Evolutionary conservation across 495 filamentous ascomycete species (phyloP).

Genomic region (Aspergillus bridgeri): DNA sequence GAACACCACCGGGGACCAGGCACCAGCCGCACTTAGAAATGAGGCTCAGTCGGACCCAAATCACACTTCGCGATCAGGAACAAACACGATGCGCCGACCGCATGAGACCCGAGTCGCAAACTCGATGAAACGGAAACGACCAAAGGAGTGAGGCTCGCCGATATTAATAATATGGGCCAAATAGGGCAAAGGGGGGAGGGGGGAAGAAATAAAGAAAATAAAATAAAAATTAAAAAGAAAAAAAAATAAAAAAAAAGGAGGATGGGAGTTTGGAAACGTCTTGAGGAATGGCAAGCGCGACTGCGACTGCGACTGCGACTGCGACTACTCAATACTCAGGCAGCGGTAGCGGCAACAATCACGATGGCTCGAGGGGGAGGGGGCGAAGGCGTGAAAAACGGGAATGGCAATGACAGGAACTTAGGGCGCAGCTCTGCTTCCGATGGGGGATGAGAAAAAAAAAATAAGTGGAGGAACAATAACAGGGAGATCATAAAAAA

Average conservation of each 20-base stretch:
- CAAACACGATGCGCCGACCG: slow-evolving; percentile 7
- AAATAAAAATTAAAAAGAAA: not conserved
- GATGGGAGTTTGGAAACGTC: not conserved
- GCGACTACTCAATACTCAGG: not conserved
- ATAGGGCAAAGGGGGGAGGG: not conserved
- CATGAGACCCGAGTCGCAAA: not conserved
- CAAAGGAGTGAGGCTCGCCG: not conserved
- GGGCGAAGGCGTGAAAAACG: not conserved
- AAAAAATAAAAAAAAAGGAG: not conserved
- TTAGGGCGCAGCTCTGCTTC: not conserved
- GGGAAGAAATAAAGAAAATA: not conserved
- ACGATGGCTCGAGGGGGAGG: not conserved
- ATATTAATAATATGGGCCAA: not conserved
- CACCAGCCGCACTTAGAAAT: slow-evolving; percentile 9
- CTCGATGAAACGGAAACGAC: not conserved
- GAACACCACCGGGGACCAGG: slow-evolving; percentile 10
- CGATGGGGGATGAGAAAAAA: too few relatives aligned
- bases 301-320: not conserved
- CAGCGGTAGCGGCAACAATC: not conserved
- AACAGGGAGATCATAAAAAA: not conserved
- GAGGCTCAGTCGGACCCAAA: slow-evolving; percentile 26
- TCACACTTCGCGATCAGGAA: slow-evolving; percentile 19
- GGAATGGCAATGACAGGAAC: not conserved
- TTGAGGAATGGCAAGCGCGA: not conserved
- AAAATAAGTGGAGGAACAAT: not conserved